Evolutionary conservation across 2,329 filamentous ascomycete genomes (phyloP).

Genomic region (Aspergillus sp.): DNA sequence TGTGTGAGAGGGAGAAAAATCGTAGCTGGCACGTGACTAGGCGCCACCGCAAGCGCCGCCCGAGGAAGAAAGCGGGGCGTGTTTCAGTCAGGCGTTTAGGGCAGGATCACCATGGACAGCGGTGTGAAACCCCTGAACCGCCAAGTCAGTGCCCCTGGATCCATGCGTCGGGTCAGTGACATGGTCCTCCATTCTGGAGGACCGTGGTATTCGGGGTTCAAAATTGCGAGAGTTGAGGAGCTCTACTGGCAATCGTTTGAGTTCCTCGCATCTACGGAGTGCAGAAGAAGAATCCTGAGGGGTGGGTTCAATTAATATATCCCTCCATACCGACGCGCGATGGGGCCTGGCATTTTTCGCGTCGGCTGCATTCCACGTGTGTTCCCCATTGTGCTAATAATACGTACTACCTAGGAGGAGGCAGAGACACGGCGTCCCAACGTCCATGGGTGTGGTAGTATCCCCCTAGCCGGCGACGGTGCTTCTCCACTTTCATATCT

Average conservation of each 20-base stretch:
- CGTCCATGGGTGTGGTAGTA: not conserved
- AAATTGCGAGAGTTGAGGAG: too few species aligned
- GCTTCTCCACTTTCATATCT: not conserved
- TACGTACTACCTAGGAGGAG: not conserved
- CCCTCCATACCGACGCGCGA: not conserved
- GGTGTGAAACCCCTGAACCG: constrained; percentile 13
- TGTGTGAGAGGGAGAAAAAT: not conserved
- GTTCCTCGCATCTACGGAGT: too few species aligned
- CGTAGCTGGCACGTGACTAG: constrained; percentile 2
- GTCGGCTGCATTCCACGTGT: not conserved
- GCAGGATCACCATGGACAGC: constrained; percentile 13
- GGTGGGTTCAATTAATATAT: not conserved
- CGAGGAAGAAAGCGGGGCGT: constrained; percentile 1
- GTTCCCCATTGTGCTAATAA: too few species aligned
- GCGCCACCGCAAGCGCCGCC: not conserved
- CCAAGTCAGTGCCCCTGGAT: constrained; percentile 12
- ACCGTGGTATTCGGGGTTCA: too few species aligned
- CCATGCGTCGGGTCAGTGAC: constrained; percentile 7
- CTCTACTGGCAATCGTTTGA: too few species aligned
- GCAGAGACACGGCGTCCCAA: not conserved
- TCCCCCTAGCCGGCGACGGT: not conserved
- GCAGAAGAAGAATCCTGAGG: too few species aligned
- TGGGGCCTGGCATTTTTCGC: too few species aligned
- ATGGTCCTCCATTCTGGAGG: not conserved
- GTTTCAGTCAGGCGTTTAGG: constrained; percentile 11